Conservation (phyloP, 352 stramenopile genomes). For the Phytophthora tentaculata region DNA sequence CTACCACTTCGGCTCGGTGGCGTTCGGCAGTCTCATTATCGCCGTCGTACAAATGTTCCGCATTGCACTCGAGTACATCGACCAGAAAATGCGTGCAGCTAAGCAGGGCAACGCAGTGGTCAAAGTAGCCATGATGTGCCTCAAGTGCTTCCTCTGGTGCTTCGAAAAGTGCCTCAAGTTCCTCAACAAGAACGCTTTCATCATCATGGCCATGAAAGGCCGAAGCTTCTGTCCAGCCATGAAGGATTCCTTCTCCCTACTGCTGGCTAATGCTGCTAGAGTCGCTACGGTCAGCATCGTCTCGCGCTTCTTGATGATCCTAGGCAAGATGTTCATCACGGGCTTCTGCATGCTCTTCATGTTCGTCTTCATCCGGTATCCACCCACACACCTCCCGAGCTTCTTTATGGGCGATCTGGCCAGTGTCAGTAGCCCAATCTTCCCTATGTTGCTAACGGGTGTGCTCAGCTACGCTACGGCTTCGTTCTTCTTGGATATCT, state of each 20-base stretch:
- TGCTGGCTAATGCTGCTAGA: conserved; percentile 94
- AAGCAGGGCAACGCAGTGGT: conserved; percentile 72
- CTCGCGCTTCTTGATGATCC: conserved; percentile 81
- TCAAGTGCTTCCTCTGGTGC: conserved; percentile 89
- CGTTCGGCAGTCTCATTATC: conserved; percentile 89
- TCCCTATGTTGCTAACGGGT: conserved; percentile 78
- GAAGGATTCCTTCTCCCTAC: conserved; percentile 95
- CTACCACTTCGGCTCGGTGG: conserved; percentile 87
- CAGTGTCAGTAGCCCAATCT: conserved; percentile 74
- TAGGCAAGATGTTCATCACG: conserved; percentile 91
- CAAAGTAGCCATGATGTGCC: conserved; percentile 85
- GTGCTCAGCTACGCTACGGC: conserved; percentile 73
- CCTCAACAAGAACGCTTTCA: conserved; percentile 91
- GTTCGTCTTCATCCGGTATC: conserved; percentile 81
- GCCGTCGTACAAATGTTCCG: conserved; percentile 85
- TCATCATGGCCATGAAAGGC: conserved; percentile 91
- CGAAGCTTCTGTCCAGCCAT: conserved; percentile 87
- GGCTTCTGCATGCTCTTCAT: conserved; percentile 81
- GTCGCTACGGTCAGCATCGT: conserved; percentile 89
- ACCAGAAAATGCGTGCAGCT: conserved; percentile 72
- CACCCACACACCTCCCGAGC: conserved; percentile 53
- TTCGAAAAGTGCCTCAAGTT: conserved; percentile 93
- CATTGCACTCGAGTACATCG: conserved; percentile 79
- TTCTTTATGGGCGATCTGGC: conserved; percentile 82
- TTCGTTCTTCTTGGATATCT: conserved; percentile 85